Base-by-base conservation (phyloP, 2,329 filamentous ascomycete species). In the Neonectria coccinea region DNA sequence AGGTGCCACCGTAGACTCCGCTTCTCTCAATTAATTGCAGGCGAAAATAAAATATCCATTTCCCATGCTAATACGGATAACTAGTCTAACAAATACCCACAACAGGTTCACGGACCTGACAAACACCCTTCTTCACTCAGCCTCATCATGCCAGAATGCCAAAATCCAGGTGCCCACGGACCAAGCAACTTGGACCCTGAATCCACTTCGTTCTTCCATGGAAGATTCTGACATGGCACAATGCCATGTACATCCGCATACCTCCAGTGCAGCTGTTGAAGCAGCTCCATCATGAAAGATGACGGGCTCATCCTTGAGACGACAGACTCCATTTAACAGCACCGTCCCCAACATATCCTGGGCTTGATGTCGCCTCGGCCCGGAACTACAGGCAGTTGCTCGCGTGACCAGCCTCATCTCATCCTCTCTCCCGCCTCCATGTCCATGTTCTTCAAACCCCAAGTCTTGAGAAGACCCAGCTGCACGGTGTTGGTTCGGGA, bases 131-230 rank as follows among this genome's bases (percentile, higher is more conserved):
- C 33, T 42, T 36, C 52, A 22, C n/a, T 55, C 50, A 63, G 60
- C 60, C 60, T 63, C 60, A 63, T 54, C 48, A n/a, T 63, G 42
- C 45, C 29, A 59, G 51, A 50, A 45, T 25, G 33, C 51, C 41
- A 33, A 36, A 33, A 31, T 44, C 36, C 5, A 25, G 36, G 6
- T 36, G 41, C 56, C 33, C 60, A 64, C 56, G 56, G 61, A 56
- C 51, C 56, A 56, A 20, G 41, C 31, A 48, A 56, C 25, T 50
- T 27, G 45, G 22, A 27, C 31, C 48, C 27, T 36, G 47, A 41
- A 39, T 36, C 61, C 56, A 56, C 60, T 51, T 42, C 29, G n/a
- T 11, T 14, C 55, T 47, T 53, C 60, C 14, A 54, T 33, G 50
- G 60, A 58, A 47, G 39, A 29, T 45, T 59, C 44, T 42, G 18